Evolutionary conservation across 2,329 filamentous ascomycete genomes (phyloP), one percentile per base, ranked within the genome.

Genomic region (Colletotrichum sp.): DNA sequence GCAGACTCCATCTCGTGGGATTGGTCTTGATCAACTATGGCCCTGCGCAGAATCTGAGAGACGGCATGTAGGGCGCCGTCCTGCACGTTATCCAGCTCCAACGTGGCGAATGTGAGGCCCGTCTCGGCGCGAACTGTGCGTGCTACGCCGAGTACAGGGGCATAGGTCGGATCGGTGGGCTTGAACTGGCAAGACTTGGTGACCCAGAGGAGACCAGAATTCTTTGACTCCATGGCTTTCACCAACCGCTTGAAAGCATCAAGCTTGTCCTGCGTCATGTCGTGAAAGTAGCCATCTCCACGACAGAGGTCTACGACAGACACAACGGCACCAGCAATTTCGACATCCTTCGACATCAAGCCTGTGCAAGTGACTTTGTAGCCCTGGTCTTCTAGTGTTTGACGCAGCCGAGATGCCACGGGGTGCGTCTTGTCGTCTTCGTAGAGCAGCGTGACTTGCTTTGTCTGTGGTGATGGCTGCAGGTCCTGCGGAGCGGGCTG

Each of bases 101-200:
- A 78, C 0, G 82, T 84, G 12, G 80, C 78, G 24, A 85, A 79
- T 6, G 79, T 65, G 2, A 82, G 43, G 0, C 66, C 71, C n/a
- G 79, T 68, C 77, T 85, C 83, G 3, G 75, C 77, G n/a, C 82
- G 81, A 6, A 84, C 76, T 0, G 80, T 80, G 2, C 84, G 77
- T 1, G 81, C 79, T 0, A 80, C 63, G 2, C 84, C 84, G 16
- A 84, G 74, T 4, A 80, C 71, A 18, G 79, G 79, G 0, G 81
- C 82, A 13, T 79, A 82, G 13, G 75, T 52, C 0, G 83, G 83
- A 43, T 82, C 79, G 2, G 12, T 9, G 55, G 80, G 82, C 0
- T 70, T 43, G 0, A 80, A 67, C 36, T 84, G 81, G 7, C 74
- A 74, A 1, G 78, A 70, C 3, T 78, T 78, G 2, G 82, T 84